Evolutionary conservation across 148 eudicot genomes (phyloP).

Genomic region (Cornus kousa): DNA sequence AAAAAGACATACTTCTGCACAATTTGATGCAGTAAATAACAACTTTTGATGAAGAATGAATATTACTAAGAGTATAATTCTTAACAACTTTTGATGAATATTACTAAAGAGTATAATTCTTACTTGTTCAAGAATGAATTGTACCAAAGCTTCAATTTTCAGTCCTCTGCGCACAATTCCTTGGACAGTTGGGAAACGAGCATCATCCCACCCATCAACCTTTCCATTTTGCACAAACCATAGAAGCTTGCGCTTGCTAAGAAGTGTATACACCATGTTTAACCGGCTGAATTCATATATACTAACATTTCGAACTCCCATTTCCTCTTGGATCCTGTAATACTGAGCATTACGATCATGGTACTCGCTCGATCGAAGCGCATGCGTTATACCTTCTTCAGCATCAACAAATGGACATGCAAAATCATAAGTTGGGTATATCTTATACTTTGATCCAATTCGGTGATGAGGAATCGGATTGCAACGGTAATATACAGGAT

Average conservation of each 20-base stretch:
- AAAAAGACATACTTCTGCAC: background rate
- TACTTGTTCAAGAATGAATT: constrained; percentile 96
- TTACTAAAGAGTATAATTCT: constrained; percentile 1
- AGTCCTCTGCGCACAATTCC: constrained; percentile 97
- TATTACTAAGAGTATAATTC: background rate
- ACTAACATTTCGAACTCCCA: constrained; percentile 78
- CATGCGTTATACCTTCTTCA: constrained; percentile 90
- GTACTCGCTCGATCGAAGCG: constrained; percentile 94
- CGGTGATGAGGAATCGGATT: constrained; percentile 87
- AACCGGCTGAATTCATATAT: constrained; percentile 91
- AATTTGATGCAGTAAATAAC: background rate
- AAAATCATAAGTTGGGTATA: constrained; percentile 97
- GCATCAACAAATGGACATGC: constrained; percentile 99
- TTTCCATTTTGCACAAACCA: constrained; percentile 98
- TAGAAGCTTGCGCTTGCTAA: constrained; percentile 94
- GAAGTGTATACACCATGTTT: constrained; percentile 96
- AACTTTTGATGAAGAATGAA: background rate
- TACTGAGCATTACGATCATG: constrained; percentile 99
- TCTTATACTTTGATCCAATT: constrained; percentile 79
- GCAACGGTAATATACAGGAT: constrained; percentile 96
- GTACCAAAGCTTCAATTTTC: constrained; percentile 83
- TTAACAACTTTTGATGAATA: constrained; percentile 13
- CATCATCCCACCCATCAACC: constrained; percentile 99
- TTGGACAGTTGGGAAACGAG: constrained; percentile 97
- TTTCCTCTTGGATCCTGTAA: constrained; percentile 80